Percentiles rank a stretch among this genome's conserved stretches.
Evolutionary conservation across 768 basidiomycete genomes (phyloP).

Genomic region (Mycena alexandri): DNA sequence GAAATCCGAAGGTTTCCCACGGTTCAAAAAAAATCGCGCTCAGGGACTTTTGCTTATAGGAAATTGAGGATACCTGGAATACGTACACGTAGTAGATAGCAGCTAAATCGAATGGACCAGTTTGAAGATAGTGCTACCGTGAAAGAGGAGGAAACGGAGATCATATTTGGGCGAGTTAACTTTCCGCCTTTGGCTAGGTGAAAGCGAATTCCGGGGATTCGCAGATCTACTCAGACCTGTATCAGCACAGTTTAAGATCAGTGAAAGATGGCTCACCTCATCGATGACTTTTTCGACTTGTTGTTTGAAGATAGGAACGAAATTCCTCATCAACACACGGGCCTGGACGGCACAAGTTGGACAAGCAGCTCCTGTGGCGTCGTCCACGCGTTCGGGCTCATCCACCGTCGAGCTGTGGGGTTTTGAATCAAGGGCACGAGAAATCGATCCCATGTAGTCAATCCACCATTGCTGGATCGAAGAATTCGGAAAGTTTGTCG

Average conservation of each 20-base stretch:
- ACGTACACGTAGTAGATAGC: no score
- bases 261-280: background rate
- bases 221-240: background rate
- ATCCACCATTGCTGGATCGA: conserved; percentile 10
- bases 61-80: no score
- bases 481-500: background rate
- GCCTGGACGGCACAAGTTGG: background rate
- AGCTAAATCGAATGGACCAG: no score
- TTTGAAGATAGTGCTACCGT: no score
- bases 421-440: background rate
- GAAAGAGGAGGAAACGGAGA: no score
- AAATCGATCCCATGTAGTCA: background rate
- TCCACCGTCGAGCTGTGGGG: conserved; percentile 15
- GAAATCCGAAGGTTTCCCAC: no score
- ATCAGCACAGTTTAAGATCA: no score
- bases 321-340: background rate
- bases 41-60: no score
- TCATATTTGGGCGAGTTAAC: no score
- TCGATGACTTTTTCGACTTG: conserved; percentile 2
- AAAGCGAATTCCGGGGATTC: background rate
- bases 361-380: background rate
- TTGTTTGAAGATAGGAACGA: background rate
- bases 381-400: background rate
- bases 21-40: no score
- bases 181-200: background rate